Base-by-base conservation (phyloP, 164 flowering plant species). In the Stephania cephalantha region DNA sequence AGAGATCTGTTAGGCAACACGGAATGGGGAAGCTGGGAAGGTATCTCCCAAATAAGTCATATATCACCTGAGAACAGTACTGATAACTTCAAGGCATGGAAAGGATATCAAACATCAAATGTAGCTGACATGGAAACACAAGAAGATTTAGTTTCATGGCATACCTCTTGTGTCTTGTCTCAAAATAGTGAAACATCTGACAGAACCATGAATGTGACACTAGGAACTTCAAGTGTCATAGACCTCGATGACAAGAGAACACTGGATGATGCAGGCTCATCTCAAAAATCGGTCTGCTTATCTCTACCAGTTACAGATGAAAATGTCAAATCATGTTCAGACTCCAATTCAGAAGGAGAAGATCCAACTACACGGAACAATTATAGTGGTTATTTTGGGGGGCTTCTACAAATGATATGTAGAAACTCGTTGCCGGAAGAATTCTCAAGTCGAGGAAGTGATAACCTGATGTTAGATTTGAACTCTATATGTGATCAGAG, bases 271-370 rank as follows among this genome's bases (percentile, higher is more conserved):
- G 69, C 58, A 11, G 30, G 74, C 11, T 69, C 81, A 52, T 78
- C 83, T 31, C 80, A 73, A 72, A 65, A 29, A 46, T 75, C 79
- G 35, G 72, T 30, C 31, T 63, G 74, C 52, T 82, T 82, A 53
- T 73, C 76, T 44, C 65, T 79, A 18, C 42, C 77, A 53, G 86
- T 83, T 71, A 77, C 68, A 12, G 53, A 45, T 73, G 86, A 82
- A 79, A 84, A 80, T 64, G 66, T 78, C 64, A 80, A 80, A 80
- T 87, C 87, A 7, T 82, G 75, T 75, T 85, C 90, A 53, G 90
- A 83, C 17, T 87, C 89, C 81, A 85, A 86, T 71, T 86, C 88
- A 52, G 90, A 88, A 80, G 82, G 79, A 76, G 91, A 87, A 74
- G 87, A 85, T 71, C 78, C 73, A 70, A 73, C 71, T 18, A 68